phyloP scores from a whole-genome alignment of 371 early-diverging fungal species.

The Saksenaea oblongispora region DNA sequence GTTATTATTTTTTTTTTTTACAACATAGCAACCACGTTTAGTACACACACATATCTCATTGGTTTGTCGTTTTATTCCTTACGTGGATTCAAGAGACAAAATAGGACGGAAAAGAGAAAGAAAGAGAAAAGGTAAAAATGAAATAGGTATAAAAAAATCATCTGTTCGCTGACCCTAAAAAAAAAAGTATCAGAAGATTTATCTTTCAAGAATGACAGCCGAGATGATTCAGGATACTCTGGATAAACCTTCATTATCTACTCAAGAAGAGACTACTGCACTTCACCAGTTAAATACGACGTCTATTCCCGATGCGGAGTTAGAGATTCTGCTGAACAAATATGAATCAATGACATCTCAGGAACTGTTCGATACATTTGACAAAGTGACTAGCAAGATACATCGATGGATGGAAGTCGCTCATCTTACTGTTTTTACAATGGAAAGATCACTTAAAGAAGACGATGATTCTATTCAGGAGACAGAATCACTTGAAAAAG shows the following conservation, averaged over 20 bases:
- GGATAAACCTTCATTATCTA: conserved; percentile 12
- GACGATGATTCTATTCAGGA: conserved; percentile 31
- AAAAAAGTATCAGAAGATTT: not conserved
- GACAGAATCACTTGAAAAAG: conserved; percentile 40
- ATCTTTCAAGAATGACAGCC: conserved; percentile 10
- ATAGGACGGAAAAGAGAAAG: not conserved
- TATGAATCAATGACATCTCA: conserved; percentile 42
- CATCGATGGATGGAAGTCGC: conserved; percentile 54
- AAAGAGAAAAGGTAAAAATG: not conserved
- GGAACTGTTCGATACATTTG: conserved; percentile 38
- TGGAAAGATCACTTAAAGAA: conserved; percentile 48
- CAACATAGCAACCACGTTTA: not conserved
- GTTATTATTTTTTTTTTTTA: not conserved
- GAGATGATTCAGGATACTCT: not conserved
- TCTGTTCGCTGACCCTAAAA: not conserved
- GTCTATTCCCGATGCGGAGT: conserved; percentile 36
- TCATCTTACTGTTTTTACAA: conserved; percentile 55
- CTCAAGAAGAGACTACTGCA: conserved; percentile 14
- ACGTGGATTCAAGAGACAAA: conserved; percentile 3
- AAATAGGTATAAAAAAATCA: conserved; percentile 1
- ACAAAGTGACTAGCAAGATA: conserved; percentile 32
- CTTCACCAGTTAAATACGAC: conserved; percentile 14
- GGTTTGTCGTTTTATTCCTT: not conserved
- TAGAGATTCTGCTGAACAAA: conserved; percentile 24
- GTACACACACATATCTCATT: not conserved